phyloP scores from a whole-genome alignment of 2,329 filamentous ascomycete genomes.

The Mycosphaerella sp. region DNA sequence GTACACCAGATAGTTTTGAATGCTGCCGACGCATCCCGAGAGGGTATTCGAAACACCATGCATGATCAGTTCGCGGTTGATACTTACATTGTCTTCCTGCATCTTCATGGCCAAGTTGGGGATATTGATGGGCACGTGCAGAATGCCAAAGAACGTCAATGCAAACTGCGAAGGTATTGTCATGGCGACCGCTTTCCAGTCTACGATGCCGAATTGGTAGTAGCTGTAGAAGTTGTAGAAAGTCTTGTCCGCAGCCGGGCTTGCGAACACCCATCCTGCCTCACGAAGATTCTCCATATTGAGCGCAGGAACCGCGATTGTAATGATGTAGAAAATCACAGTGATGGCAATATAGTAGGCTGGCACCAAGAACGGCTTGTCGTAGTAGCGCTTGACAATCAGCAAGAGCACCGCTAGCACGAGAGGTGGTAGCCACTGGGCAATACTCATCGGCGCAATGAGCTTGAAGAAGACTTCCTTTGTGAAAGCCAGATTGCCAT shows the following conservation, averaged over 20 bases:
- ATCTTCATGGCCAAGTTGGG: conserved; percentile 85
- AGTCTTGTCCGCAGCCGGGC: conserved; percentile 74
- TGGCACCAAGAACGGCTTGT: conserved; percentile 79
- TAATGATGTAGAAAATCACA: conserved; percentile 69
- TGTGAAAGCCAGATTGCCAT: conserved; percentile 79
- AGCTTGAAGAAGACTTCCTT: conserved; percentile 69
- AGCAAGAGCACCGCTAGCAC: conserved; percentile 69
- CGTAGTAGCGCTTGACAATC: conserved; percentile 66
- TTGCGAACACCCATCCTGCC: conserved; percentile 85
- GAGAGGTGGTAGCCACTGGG: conserved; percentile 78
- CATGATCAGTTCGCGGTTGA: conserved; percentile 85
- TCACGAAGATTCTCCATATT: conserved; percentile 61
- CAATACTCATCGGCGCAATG: conserved; percentile 64
- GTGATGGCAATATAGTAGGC: conserved; percentile 78
- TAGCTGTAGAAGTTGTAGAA: conserved; percentile 98
- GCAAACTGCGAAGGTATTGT: conserved; percentile 93
- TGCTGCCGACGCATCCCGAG: conserved; percentile 80
- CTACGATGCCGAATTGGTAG: conserved; percentile 60
- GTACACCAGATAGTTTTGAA: conserved; percentile 94
- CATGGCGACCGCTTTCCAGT: conserved; percentile 76
- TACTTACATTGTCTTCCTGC: conserved; percentile 84
- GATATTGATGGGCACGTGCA: conserved; percentile 97
- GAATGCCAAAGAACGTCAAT: conserved; percentile 91
- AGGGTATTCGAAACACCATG: conserved; percentile 91
- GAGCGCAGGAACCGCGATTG: conserved; percentile 62